These are phyloP conservation scores for Aurantiochytrium sp. DNA, from an alignment of 108 stramenopile species.

Conservation along the genomic window DNA sequence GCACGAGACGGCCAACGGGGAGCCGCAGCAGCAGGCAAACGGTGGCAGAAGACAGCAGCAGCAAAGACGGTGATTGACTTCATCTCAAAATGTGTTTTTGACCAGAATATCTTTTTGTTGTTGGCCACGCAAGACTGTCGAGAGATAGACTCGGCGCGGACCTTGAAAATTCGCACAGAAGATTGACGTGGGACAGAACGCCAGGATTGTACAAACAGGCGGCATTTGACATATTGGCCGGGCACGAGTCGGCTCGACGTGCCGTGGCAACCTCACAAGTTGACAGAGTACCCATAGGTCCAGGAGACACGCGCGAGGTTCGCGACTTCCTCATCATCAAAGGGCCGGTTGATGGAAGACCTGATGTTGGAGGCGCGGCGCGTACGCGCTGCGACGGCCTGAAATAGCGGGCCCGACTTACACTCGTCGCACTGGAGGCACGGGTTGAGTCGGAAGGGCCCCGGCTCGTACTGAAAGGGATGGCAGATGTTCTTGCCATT, in stretches of 20 bases:
- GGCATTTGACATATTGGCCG: not conserved
- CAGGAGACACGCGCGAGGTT: not conserved
- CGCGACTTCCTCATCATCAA: not conserved
- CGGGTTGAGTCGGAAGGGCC: conserved; percentile 3
- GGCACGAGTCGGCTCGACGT: no score
- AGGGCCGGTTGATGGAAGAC: not conserved
- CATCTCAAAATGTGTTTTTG: no score
- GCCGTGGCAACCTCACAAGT: no score
- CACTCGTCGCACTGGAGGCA: conserved; percentile 28
- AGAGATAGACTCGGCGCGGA: no score
- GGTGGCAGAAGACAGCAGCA: no score
- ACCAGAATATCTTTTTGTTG: no score
- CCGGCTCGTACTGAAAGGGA: not conserved
- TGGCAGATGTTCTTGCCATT: not conserved
- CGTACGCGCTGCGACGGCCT: not conserved
- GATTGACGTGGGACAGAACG: no score
- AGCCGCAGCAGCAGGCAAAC: no score
- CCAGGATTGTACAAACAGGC: not conserved
- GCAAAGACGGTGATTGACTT: no score
- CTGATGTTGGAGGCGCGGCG: not conserved
- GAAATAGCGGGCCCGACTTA: not conserved
- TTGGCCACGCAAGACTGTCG: no score
- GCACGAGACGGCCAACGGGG: no score
- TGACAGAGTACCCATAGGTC: not conserved
- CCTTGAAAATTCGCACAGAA: no score